These are phyloP conservation scores for Aspergillus fijiensis DNA, from an alignment of 2,329 filamentous ascomycete genomes.

Conservation along the genomic window DNA sequence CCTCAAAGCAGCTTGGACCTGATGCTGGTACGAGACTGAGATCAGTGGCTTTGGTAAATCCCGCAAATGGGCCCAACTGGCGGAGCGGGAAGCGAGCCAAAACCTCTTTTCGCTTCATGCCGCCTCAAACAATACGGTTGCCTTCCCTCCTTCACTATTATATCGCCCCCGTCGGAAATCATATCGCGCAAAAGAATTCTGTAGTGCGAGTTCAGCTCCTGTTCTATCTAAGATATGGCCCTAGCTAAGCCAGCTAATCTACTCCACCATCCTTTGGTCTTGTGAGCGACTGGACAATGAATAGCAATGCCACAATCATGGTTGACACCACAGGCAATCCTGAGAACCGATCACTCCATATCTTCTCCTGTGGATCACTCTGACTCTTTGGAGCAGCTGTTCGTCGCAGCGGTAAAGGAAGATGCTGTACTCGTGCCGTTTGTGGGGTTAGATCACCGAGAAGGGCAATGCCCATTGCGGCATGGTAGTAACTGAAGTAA, in stretches of 20 bases:
- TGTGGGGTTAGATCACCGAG: not conserved
- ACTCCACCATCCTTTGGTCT: not conserved
- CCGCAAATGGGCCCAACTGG: not conserved
- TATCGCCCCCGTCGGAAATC: not conserved
- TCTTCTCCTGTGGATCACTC: not conserved
- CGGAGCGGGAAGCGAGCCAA: not conserved
- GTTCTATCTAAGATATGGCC: not conserved
- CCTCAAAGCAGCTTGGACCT: not conserved
- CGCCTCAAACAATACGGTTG: not conserved
- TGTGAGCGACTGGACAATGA: not conserved
- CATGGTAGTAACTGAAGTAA: not conserved
- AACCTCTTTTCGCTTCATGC: not conserved
- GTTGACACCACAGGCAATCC: not conserved
- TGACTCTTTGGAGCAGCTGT: too few relatives aligned
- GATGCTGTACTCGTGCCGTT: slow-evolving; percentile 5
- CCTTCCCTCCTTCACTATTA: not conserved
- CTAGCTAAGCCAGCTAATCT: not conserved
- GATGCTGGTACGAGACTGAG: not conserved
- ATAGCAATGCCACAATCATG: not conserved
- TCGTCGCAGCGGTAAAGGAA: not conserved
- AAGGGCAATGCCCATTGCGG: not conserved
- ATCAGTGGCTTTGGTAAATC: slow-evolving; percentile 10
- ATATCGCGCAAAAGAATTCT: not conserved
- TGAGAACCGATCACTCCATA: not conserved
- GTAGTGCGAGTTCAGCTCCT: not conserved